These are phyloP conservation scores for Alternaria rosae DNA, from an alignment of 2,329 filamentous ascomycete species.

Conservation along the genomic window DNA sequence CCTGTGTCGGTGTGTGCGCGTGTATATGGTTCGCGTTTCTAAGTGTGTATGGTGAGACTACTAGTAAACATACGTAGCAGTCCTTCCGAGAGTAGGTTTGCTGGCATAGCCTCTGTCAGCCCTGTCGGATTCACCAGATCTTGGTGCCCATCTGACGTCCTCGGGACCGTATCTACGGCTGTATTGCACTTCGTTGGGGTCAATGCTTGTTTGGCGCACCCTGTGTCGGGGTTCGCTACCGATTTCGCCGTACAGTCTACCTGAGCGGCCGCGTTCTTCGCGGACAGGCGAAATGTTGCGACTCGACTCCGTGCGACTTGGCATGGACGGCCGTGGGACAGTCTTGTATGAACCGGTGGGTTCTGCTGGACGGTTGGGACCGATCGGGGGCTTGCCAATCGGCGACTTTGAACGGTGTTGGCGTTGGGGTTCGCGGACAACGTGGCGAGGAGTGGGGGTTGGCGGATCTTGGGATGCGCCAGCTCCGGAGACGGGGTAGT, in stretches of 20 bases:
- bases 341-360: constrained; percentile 18
- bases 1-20: constrained; percentile 10
- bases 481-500: constrained; percentile 35
- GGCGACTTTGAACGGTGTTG: constrained; percentile 40
- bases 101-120: constrained; percentile 30
- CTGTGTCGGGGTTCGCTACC: constrained; percentile 18
- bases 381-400: constrained; percentile 43
- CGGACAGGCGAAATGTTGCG: constrained; percentile 35
- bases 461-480: constrained; percentile 34
- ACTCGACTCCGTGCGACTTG: constrained; percentile 30
- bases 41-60: neutral
- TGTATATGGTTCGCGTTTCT: neutral
- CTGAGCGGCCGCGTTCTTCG: constrained; percentile 37
- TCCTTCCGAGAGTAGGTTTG: constrained; percentile 36
- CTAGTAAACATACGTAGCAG: constrained; percentile 43
- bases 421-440: constrained; percentile 43
- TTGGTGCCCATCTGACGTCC: constrained; percentile 45
- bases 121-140: constrained; percentile 31
- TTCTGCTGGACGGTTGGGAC: constrained; percentile 38
- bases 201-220: constrained; percentile 40
- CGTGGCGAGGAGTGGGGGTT: constrained; percentile 38
- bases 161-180: constrained; percentile 43
- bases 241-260: constrained; percentile 37
- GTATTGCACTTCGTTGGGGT: constrained; percentile 43
- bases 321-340: constrained; percentile 22